These are phyloP conservation scores for Suillus hirtellus DNA, from an alignment of 768 basidiomycete species.

Conservation along the genomic window DNA sequence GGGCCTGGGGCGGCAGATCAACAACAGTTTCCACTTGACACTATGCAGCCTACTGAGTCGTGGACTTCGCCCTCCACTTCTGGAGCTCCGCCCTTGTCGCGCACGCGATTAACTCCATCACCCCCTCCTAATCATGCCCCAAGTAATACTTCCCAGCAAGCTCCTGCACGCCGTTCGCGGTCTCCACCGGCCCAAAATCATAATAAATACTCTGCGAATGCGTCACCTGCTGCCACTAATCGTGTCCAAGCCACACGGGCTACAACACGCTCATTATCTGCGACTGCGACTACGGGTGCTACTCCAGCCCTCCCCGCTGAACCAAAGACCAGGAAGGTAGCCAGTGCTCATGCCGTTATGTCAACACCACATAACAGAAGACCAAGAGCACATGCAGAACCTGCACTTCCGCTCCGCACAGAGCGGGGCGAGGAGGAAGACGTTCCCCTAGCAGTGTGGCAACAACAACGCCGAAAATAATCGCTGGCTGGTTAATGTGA, in stretches of 20 bases:
- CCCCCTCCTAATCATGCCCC: constrained; percentile 33
- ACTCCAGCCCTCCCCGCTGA: constrained; percentile 37
- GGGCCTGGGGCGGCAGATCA: constrained; percentile 29
- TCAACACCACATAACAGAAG: constrained; percentile 36
- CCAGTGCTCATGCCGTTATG: constrained; percentile 61
- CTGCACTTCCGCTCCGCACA: constrained; percentile 28
- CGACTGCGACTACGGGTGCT: constrained; percentile 51
- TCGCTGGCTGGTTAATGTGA: not conserved
- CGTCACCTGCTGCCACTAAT: constrained; percentile 25
- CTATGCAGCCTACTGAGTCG: constrained; percentile 53
- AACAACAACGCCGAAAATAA: constrained; percentile 59
- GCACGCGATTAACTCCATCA: constrained; percentile 34
- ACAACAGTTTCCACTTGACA: constrained; percentile 57
- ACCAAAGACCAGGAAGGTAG: constrained; percentile 62
- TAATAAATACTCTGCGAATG: constrained; percentile 34
- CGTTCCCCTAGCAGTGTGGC: constrained; percentile 76
- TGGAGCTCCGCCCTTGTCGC: constrained; percentile 23
- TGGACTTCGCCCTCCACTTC: constrained; percentile 33
- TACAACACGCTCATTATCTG: constrained; percentile 68
- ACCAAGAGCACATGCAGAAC: constrained; percentile 44
- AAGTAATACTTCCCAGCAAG: constrained; percentile 28
- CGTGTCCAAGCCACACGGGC: constrained; percentile 34
- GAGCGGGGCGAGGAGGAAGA: constrained; percentile 68
- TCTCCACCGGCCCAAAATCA: constrained; percentile 52
- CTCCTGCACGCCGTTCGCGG: constrained; percentile 43